These are phyloP conservation scores for Lanzia echinophila DNA, from an alignment of 2,329 filamentous ascomycete genomes.

Conservation along the genomic window DNA sequence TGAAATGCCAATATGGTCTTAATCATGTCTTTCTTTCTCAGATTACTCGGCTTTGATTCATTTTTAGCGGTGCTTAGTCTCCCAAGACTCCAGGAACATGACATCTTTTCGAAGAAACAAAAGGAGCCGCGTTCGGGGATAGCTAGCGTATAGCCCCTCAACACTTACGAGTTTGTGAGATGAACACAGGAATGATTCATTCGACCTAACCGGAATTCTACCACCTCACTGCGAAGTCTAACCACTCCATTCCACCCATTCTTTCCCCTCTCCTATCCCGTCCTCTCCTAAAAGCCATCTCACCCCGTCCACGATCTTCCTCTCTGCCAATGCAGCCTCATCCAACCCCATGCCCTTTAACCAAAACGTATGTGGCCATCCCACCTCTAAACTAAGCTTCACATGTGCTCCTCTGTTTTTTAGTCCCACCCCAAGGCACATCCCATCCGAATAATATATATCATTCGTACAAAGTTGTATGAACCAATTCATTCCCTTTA, in stretches of 20 bases:
- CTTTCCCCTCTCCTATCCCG: neutral
- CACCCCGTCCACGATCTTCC: constrained; percentile 37
- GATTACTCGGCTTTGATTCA: no score
- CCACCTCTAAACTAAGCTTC: constrained; percentile 36
- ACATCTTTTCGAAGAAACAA: no score
- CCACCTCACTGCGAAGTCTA: neutral
- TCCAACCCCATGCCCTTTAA: constrained; percentile 38
- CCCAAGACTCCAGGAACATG: no score
- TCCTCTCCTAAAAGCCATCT: constrained; percentile 33
- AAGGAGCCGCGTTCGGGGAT: no score
- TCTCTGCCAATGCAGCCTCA: constrained; percentile 37
- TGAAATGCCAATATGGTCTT: constrained; percentile 1
- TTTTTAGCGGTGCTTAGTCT: no score
- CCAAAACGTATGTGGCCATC: constrained; percentile 49
- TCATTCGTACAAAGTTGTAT: constrained; percentile 46
- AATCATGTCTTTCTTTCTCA: constrained; percentile 5
- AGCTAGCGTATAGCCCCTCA: no score
- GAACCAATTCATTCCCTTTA: constrained; percentile 34
- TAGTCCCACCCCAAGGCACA: constrained; percentile 42
- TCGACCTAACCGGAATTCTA: neutral
- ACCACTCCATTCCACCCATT: neutral
- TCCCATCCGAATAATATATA: constrained; percentile 44
- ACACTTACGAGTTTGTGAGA: no score
- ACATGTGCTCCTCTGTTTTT: constrained; percentile 36
- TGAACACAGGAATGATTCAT: no score